Evolutionary conservation across 2,329 filamentous ascomycete genomes (phyloP).

Genomic region (Arthroderma sp.): DNA sequence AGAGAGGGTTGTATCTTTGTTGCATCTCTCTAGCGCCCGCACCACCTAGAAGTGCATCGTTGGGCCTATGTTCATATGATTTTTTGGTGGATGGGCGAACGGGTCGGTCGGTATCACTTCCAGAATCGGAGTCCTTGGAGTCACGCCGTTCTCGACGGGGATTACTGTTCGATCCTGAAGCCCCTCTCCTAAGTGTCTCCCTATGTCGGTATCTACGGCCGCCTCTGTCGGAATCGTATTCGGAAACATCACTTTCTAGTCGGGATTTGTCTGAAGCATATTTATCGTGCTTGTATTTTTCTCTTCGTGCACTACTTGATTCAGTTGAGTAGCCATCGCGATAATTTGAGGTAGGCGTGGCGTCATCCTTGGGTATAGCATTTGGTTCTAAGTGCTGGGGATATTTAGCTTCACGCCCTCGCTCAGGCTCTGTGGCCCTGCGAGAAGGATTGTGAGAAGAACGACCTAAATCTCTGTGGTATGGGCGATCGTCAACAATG

Average conservation of each 20-base stretch:
- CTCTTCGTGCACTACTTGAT: no score
- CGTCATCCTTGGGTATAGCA: no score
- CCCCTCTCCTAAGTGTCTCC: not conserved
- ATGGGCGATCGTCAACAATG: constrained; percentile 4
- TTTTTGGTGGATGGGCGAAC: not conserved
- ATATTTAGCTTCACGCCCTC: no score
- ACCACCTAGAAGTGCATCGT: no score
- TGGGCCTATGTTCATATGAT: no score
- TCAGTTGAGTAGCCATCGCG: no score
- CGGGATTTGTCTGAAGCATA: not conserved
- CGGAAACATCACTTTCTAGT: not conserved
- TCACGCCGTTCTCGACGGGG: not conserved
- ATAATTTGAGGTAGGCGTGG: no score
- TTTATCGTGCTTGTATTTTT: no score
- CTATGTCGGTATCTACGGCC: constrained; percentile 1
- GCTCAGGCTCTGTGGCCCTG: not conserved
- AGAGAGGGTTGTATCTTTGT: no score
- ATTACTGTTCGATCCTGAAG: not conserved
- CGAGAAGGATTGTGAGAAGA: constrained; percentile 1
- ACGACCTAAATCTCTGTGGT: not conserved
- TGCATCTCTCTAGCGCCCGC: no score
- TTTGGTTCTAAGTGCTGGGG: no score
- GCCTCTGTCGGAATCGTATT: constrained; percentile 3
- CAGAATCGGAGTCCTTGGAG: not conserved
- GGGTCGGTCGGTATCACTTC: not conserved